phyloP scores from a whole-genome alignment of 73 alveolate species.

The Paramecium biaurelia region DNA sequence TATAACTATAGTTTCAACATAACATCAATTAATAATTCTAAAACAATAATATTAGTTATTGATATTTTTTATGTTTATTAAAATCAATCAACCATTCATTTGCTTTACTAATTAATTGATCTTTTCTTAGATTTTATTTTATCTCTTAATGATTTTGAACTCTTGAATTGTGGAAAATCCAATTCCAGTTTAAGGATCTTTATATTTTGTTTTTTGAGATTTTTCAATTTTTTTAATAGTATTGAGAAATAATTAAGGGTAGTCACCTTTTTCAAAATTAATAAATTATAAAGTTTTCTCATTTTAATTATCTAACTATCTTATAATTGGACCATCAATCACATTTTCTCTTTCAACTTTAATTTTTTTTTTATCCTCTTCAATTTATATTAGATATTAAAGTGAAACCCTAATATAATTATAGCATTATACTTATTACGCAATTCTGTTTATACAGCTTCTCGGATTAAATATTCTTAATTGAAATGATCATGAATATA shows the following conservation, averaged over 20 bases:
- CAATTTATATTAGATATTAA: conserved; percentile 17
- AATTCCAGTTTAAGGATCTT: background rate
- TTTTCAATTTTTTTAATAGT: background rate
- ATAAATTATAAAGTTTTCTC: background rate
- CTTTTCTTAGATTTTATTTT: background rate
- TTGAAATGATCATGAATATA: conserved; percentile 13
- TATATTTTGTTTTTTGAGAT: background rate
- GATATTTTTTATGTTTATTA: too few relatives aligned
- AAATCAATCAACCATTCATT: background rate
- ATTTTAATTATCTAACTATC: background rate
- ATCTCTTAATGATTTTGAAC: background rate
- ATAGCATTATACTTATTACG: background rate
- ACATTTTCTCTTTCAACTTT: background rate
- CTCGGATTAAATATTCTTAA: conserved; percentile 2
- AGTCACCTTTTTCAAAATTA: conserved; percentile 5
- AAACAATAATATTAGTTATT: too few relatives aligned
- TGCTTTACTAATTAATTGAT: background rate
- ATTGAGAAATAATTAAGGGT: background rate
- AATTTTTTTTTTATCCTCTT: conserved; percentile 14
- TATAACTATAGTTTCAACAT: too few relatives aligned
- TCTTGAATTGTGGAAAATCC: background rate
- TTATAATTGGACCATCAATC: background rate
- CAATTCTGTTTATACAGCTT: conserved; percentile 21
- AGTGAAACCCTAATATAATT: background rate
- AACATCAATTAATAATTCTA: too few relatives aligned